Evolutionary conservation across 768 basidiomycete genomes (phyloP).

Genomic region (Boletus rufocinnamomeus): DNA sequence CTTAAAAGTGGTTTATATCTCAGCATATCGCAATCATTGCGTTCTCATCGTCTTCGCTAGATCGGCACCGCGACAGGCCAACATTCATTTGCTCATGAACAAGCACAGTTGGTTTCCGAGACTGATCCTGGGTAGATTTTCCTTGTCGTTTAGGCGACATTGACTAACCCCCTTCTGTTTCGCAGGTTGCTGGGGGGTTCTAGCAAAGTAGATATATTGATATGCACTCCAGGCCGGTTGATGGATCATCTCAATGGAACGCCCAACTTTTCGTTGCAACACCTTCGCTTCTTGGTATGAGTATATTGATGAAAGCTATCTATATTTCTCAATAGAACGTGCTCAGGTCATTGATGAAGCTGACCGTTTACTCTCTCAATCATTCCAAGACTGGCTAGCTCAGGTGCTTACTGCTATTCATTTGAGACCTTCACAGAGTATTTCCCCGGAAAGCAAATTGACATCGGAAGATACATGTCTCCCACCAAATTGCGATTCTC

Average conservation of each 20-base stretch:
- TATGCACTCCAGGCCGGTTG: conserved; percentile 93
- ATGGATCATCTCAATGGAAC: conserved; percentile 93
- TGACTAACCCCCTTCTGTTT: neutral
- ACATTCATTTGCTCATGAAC: conserved; percentile 92
- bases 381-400: conserved; percentile 94
- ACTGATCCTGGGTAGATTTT: conserved; percentile 48
- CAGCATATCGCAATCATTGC: neutral
- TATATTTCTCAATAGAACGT: neutral
- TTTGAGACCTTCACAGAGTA: conserved; percentile 32
- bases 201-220: conserved; percentile 89
- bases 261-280: conserved; percentile 87
- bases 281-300: conserved; percentile 90
- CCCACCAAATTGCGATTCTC: conserved; percentile 39
- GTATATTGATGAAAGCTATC: neutral
- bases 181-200: conserved; percentile 77
- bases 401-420: conserved; percentile 78
- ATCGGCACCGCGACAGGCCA: conserved; percentile 89
- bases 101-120: conserved; percentile 73
- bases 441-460: conserved; percentile 1
- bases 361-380: conserved; percentile 91
- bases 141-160: neutral
- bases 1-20: conserved; percentile 58
- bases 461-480: conserved; percentile 8
- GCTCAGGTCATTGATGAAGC: conserved; percentile 94
- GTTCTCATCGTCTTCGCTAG: conserved; percentile 33